Evolutionary conservation across 805 yeast species (phyloP), one percentile per base, ranked within the genome.

Genomic region (Yarrowia yakushimensis): DNA sequence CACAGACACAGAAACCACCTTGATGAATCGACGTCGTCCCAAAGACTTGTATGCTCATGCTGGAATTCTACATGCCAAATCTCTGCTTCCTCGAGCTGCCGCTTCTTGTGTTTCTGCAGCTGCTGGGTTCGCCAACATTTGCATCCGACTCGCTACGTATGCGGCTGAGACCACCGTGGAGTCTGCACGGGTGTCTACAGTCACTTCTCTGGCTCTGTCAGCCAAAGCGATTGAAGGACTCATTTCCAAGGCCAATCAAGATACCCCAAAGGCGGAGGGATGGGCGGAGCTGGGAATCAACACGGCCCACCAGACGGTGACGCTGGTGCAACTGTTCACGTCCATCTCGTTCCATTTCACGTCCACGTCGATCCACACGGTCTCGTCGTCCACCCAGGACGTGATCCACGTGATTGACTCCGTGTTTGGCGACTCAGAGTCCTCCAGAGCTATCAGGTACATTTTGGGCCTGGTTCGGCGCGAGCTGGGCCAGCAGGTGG

Each of bases 391-490:
- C 13, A 67, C 72, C n/a, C 71, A 69, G 52, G 74, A 72, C 61
- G 64, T 67, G 12, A 67, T 72, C 25, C 72, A 72, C 57, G 63
- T 72, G 57, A 28, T 71, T 20, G 70, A 72, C 52, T 65, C 69
- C 25, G 64, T 71, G 9, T 71, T 72, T 59, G 75, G 75, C 28
- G 68, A 71, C 30, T 71, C 74, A n/a, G 74, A 72, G 52, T 65
- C 72, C 9, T 67, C 71, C 6, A 52, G 73, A 30, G 73, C 74
- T 1, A 66, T 72, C 25, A 66, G 70, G 4, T 57, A 69, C 18
- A 70, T 72, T 22, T 59, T 68, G 12, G 62, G 69, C 1, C 63
- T 71, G 60, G 64, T 70, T 10, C 65, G 69, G 18, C 66, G 70
- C 20, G 74, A 72, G 34, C 68, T 71, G 10, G 72, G 70, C n/a